phyloP scores from a whole-genome alignment of 371 early-diverging fungal species.

The Syncephalastrum contaminatum region DNA sequence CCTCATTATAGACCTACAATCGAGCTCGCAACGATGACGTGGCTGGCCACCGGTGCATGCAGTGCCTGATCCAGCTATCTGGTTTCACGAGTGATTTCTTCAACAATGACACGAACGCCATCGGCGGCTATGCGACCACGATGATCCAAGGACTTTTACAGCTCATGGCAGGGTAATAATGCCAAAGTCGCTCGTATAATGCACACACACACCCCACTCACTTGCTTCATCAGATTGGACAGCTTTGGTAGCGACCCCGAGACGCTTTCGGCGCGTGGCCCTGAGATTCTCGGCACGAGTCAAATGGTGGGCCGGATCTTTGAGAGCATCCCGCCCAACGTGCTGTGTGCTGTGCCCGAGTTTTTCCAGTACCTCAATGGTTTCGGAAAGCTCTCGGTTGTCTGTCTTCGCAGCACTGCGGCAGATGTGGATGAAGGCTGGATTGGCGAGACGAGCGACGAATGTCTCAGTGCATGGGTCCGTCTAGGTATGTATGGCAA shows the following conservation, averaged over 20 bases:
- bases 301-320: conserved; percentile 52
- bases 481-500: conserved; percentile 28
- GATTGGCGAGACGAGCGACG: conserved; percentile 70
- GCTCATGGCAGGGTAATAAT: conserved; percentile 55
- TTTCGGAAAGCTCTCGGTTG: conserved; percentile 60
- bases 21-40: conserved; percentile 51
- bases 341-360: conserved; percentile 54
- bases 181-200: neutral
- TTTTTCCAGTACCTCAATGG: conserved; percentile 64
- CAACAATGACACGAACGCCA: conserved; percentile 34
- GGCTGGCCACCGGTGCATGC: conserved; percentile 56
- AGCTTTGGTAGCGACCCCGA: conserved; percentile 30
- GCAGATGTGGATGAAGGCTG: conserved; percentile 55
- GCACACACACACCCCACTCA: neutral
- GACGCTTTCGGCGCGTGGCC: conserved; percentile 38
- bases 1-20: conserved; percentile 20
- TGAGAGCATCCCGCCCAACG: conserved; percentile 33
- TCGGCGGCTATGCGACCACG: conserved; percentile 45
- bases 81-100: conserved; percentile 72
- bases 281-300: conserved; percentile 49
- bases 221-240: conserved; percentile 16
- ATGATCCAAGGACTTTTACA: conserved; percentile 58
- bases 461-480: conserved; percentile 72
- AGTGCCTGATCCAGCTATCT: conserved; percentile 70
- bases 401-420: conserved; percentile 57